Evolutionary conservation across 2,329 filamentous ascomycete genomes (phyloP), one percentile per base, ranked within the genome.

Genomic region (Cladophialophora immunda): DNA sequence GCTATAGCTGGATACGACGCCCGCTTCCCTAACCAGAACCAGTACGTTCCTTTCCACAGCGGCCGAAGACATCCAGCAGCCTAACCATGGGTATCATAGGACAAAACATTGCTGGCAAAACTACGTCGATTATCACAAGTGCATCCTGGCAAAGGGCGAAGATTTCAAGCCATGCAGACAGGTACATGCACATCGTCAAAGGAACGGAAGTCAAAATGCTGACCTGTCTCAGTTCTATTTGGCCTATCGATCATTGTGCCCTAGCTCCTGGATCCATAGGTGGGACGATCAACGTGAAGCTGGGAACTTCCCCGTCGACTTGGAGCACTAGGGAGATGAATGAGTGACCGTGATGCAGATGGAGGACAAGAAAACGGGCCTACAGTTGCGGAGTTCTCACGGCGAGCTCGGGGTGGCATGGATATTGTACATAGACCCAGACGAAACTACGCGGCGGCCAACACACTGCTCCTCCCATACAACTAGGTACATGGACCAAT

Each of bases 81-180:
- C 55, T 61, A 54, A 61, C 25, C 8, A n/a, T 50, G 47, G 25
- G 15, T 34, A 64, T 29, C n/a, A 55, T 61, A 85, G 83, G 82
- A 90, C 94, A 84, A 97, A 97, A 91, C 94, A 99, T 89, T 99
- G 95, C 92, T 99, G 95, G 95, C 96, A 99, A 83, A 99, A 99
- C 89, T 99, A 99, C 85, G 95, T 99, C 86, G 95, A 99, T 84
- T 98, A 99, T 88, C 92, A 99, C 90, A 99, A 99, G 89, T 99
- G 95, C 87, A 93, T 97, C 83, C 86, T 90, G 80, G 94, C 94
- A 84, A 98, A 98, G 89, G 94, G 94, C 83, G 94, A 98, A 87
- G 94, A 97, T 80, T 98, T 98, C 82, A 90, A 92, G 76, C 94
- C 94, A 73, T 98, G 94, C 91, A 91, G 90, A 78, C 94, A 97